Base-by-base conservation (phyloP, 176 grass and related monocot species). In the Oryza meridionalis region DNA sequence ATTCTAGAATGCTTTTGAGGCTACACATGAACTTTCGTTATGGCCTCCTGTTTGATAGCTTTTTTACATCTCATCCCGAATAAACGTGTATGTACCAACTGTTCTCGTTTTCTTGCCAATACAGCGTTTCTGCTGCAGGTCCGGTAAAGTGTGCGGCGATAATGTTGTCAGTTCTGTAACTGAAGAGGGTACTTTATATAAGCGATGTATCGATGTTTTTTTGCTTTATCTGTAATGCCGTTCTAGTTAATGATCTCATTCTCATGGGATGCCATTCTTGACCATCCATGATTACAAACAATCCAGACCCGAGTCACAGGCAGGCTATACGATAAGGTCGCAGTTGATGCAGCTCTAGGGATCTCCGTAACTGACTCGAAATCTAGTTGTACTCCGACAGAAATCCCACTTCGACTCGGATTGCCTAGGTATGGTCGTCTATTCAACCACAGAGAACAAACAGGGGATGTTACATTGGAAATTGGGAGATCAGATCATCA, bases 71-170 rank as follows among this genome's bases (percentile, higher is more conserved):
- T 87, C 69, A 58, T 63, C 2, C 12, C 66, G 32, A 90, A 90
- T 87, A 87, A 90, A 65, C 80, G 70, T 87, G 70, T 79, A 64
- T 90, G 84, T 84, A 21, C 44, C 50, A 71, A 81, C 77, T 25
- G 22, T 22, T 49, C 13, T 40, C 13, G 65, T 81, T 81, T 73
- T 75, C 4, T 80, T 84, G 63, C 76, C 42, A 62, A 45, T 66
- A 35, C 72, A 53, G 79, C 83, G 10, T 63, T 37, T 31, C 42
- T 24, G 76, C 63, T 73, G 70, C 76, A 9, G 84, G 70, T 7
- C 64, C 9, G 79, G 73, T 65, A 68, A 75, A 79, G 76, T 61
- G 51, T 76, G 51, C 32, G 64, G 75, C 55, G 46, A 62, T 86
- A 74, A 90, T 86, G 59, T 40, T 86, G 84, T 75, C n/a, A 79